These are phyloP conservation scores for Cardamine resedifolia DNA, from an alignment of 345 rosid species.

Conservation along the genomic window DNA sequence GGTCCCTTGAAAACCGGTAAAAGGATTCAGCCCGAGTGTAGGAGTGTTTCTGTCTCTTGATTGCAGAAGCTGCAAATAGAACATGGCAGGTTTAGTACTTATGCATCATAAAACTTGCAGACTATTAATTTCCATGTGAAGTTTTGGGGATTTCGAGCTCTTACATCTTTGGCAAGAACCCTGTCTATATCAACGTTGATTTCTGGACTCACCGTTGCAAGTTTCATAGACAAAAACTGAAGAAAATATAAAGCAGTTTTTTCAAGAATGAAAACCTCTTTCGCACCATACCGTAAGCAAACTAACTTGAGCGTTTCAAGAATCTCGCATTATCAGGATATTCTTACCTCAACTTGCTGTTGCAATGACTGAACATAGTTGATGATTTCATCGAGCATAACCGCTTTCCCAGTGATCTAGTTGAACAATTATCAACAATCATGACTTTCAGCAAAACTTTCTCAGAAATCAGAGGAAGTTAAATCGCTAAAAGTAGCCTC, in stretches of 20 bases:
- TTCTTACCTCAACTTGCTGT: slow-evolving; percentile 92
- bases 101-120: slow-evolving; percentile 12
- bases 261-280: slow-evolving; percentile 14
- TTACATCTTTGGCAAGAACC: slow-evolving; percentile 82
- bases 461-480: neutral
- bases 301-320: slow-evolving; percentile 23
- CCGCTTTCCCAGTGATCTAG: slow-evolving; percentile 96
- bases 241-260: slow-evolving; percentile 12
- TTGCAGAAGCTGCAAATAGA: slow-evolving; percentile 56
- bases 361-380: slow-evolving; percentile 96
- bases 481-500: neutral
- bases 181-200: slow-evolving; percentile 66
- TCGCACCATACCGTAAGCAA: neutral
- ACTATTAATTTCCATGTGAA: neutral
- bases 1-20: slow-evolving; percentile 52
- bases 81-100: slow-evolving; percentile 23
- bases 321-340: neutral
- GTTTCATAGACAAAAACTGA: slow-evolving; percentile 97
- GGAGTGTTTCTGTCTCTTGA: slow-evolving; percentile 50
- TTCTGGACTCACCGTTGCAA: slow-evolving; percentile 92
- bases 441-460: neutral
- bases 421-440: slow-evolving; percentile 23
- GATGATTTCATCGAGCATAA: slow-evolving; percentile 98
- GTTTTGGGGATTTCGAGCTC: slow-evolving; percentile 25
- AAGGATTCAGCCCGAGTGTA: slow-evolving; percentile 50